A percentile compares a stretch with the other conserved stretches of the same genome.
Evolutionary conservation across 2,329 filamentous ascomycete genomes (phyloP).

Genomic region (Trichoderma sp.): DNA sequence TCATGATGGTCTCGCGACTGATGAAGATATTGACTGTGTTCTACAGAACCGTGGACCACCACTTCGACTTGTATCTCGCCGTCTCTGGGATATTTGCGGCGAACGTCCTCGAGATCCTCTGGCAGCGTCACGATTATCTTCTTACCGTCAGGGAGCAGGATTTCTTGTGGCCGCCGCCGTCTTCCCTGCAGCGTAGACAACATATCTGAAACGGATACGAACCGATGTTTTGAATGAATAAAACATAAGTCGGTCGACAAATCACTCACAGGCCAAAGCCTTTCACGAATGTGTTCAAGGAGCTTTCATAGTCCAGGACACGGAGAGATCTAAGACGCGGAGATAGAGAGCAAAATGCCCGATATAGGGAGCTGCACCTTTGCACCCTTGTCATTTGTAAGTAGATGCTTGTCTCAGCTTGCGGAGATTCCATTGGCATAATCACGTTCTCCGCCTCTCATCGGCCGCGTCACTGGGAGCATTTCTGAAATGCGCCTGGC

Average conservation of each 20-base stretch:
- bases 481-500: neutral
- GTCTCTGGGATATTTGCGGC: slow-evolving; percentile 46
- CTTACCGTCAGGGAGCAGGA: slow-evolving; percentile 59
- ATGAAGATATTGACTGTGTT: slow-evolving; percentile 52
- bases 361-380: neutral
- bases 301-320: neutral
- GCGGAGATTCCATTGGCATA: neutral
- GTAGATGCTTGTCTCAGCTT: neutral
- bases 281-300: neutral
- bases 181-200: slow-evolving; percentile 33
- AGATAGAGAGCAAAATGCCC: neutral
- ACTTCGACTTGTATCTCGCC: slow-evolving; percentile 54
- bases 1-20: slow-evolving; percentile 59
- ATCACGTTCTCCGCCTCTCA: neutral
- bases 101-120: slow-evolving; percentile 56
- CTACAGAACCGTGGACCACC: slow-evolving; percentile 59
- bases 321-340: neutral
- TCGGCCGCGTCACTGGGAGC: neutral
- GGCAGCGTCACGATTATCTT: slow-evolving; percentile 61
- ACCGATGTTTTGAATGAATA: neutral
- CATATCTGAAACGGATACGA: slow-evolving; percentile 28
- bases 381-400: neutral
- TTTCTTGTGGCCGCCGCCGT: slow-evolving; percentile 53
- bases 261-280: neutral
- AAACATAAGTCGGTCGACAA: neutral